Conservation (phyloP, 257 asterid genomes). For the Nyctanthes arbortristis region DNA sequence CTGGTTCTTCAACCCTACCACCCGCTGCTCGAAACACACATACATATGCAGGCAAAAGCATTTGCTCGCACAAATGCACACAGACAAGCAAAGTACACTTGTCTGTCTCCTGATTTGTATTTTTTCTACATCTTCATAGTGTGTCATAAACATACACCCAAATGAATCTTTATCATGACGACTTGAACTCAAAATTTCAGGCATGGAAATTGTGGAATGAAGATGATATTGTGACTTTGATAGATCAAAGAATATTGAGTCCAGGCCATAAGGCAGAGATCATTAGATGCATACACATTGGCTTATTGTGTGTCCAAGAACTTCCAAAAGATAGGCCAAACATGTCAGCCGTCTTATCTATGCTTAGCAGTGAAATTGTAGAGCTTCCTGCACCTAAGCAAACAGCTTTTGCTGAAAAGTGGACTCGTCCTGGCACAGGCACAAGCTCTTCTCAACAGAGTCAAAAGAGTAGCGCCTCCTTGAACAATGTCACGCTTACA, state of each 20-base stretch:
- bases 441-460: conserved; percentile 34
- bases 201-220: conserved; percentile 57
- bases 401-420: conserved; percentile 34
- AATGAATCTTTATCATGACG: conserved; percentile 1
- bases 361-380: conserved; percentile 49
- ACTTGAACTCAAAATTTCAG: conserved; percentile 26
- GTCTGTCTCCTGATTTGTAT: too few species aligned
- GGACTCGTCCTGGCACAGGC: conserved; percentile 23
- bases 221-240: conserved; percentile 22
- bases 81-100: too few species aligned
- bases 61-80: too few species aligned
- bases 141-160: neutral
- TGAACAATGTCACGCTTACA: conserved; percentile 38
- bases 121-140: too few species aligned
- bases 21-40: too few species aligned
- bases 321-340: conserved; percentile 56
- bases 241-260: conserved; percentile 42
- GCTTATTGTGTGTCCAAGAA: conserved; percentile 71
- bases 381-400: conserved; percentile 53
- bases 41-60: too few species aligned
- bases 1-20: too few species aligned
- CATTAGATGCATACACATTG: conserved; percentile 56
- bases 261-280: conserved; percentile 31
- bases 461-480: conserved; percentile 30
- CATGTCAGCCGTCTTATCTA: conserved; percentile 45